Percentiles rank a stretch among this genome's conserved stretches.
These are phyloP conservation scores for Thielaviopsis ethacetica DNA, from an alignment of 2,329 filamentous ascomycete species.

Conservation along the genomic window DNA sequence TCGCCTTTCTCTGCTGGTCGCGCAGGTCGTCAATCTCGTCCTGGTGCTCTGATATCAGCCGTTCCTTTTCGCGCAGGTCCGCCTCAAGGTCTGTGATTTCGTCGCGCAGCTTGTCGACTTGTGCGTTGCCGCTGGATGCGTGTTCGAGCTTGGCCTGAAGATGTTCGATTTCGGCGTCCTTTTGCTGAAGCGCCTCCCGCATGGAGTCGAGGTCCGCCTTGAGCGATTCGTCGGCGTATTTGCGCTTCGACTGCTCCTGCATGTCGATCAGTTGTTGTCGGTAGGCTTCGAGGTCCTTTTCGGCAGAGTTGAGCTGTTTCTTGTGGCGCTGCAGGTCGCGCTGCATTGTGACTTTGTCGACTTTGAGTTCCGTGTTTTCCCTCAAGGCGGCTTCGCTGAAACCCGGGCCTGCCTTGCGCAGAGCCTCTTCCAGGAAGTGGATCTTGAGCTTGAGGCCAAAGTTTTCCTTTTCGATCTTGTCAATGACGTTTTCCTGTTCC, in stretches of 20 bases:
- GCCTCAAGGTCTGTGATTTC: constrained; percentile 62
- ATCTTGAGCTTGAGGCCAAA: constrained; percentile 95
- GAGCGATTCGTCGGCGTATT: constrained; percentile 55
- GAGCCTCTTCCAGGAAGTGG: constrained; percentile 82
- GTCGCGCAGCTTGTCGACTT: constrained; percentile 41
- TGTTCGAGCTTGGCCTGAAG: constrained; percentile 40
- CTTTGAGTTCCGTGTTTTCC: constrained; percentile 93
- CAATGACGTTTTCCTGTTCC: constrained; percentile 89
- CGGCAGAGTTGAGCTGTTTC: constrained; percentile 66
- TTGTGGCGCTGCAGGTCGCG: constrained; percentile 73
- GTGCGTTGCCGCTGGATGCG: constrained; percentile 18
- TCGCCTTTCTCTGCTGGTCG: constrained; percentile 21
- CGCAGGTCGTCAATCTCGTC: constrained; percentile 57
- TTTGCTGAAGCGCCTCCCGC: constrained; percentile 37
- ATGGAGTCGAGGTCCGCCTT: constrained; percentile 43
- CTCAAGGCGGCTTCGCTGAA: constrained; percentile 79
- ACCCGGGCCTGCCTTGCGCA: constrained; percentile 74
- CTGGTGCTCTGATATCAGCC: constrained; percentile 54
- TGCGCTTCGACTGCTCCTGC: constrained; percentile 64
- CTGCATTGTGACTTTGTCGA: constrained; percentile 79
- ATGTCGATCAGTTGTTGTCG: constrained; percentile 67
- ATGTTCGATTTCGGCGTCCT: constrained; percentile 43
- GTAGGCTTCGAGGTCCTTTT: constrained; percentile 74
- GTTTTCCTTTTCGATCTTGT: constrained; percentile 96
- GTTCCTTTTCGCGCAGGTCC: constrained; percentile 60